phyloP scores from a whole-genome alignment of 495 filamentous ascomycete species.

The Aspergillus kassunensis region DNA sequence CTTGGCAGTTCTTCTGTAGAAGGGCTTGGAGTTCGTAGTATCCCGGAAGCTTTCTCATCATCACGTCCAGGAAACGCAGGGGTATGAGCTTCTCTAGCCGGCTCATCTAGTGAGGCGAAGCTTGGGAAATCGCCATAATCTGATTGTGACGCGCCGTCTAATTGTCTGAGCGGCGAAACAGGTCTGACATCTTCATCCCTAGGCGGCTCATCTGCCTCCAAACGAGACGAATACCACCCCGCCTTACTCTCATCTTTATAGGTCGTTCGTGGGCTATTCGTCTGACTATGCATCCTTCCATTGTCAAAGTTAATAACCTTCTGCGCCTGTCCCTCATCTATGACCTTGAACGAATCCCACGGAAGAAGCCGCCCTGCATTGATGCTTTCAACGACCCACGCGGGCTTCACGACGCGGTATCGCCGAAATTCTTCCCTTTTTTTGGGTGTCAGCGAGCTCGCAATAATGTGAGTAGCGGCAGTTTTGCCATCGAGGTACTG shows the following conservation, averaged over 20 bases:
- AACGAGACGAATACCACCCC: slow-evolving; percentile 76
- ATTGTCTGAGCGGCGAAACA: background rate
- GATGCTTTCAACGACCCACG: slow-evolving; percentile 91
- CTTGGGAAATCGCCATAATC: slow-evolving; percentile 48
- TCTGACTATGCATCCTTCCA: slow-evolving; percentile 63
- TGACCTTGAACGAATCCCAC: slow-evolving; percentile 77
- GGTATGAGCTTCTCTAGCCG: background rate
- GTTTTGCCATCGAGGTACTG: slow-evolving; percentile 96
- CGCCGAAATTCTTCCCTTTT: slow-evolving; percentile 79
- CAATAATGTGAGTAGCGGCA: slow-evolving; percentile 90
- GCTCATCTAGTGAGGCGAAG: slow-evolving; percentile 25
- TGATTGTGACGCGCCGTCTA: slow-evolving; percentile 25
- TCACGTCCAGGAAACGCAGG: background rate
- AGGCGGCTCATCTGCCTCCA: slow-evolving; percentile 31
- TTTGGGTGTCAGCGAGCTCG: slow-evolving; percentile 83
- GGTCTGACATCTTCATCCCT: background rate
- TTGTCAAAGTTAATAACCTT: slow-evolving; percentile 73
- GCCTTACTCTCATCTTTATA: slow-evolving; percentile 73
- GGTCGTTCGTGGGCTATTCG: slow-evolving; percentile 47
- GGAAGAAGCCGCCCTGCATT: slow-evolving; percentile 72
- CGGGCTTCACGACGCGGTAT: slow-evolving; percentile 93
- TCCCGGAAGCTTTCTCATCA: background rate
- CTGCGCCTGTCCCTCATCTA: slow-evolving; percentile 75
- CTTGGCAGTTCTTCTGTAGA: background rate
- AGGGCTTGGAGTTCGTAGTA: background rate